Percentiles rank a stretch among this genome's conserved stretches.
Conservation (phyloP, 495 filamentous ascomycete genomes). For the Pseudomonodictys pantanalensis region DNA sequence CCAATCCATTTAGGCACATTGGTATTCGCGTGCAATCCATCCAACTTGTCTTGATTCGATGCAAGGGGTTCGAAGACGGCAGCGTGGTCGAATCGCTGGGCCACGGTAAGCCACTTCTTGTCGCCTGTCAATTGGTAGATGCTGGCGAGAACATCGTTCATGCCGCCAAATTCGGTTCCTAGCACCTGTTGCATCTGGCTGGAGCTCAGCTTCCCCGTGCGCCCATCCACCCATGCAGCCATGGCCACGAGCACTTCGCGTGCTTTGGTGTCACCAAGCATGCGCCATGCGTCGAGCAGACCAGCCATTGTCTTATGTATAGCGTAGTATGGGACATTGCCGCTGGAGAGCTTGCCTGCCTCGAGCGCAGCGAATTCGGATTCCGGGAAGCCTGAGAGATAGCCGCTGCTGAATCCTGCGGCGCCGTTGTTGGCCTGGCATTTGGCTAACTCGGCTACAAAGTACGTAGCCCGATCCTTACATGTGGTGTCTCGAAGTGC, state of each 20-base stretch:
- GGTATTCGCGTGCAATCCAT: slow-evolving; percentile 45
- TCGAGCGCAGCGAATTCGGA: slow-evolving; percentile 40
- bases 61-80: slow-evolving; percentile 41
- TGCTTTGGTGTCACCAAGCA: slow-evolving; percentile 37
- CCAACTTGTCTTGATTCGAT: slow-evolving; percentile 36
- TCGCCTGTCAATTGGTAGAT: slow-evolving; percentile 39
- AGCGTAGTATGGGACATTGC: slow-evolving; percentile 38
- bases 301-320: slow-evolving; percentile 39
- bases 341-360: slow-evolving; percentile 29
- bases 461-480: slow-evolving; percentile 37
- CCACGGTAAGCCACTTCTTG: slow-evolving; percentile 38
- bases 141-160: slow-evolving; percentile 43
- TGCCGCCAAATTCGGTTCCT: slow-evolving; percentile 44
- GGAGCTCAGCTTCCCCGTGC: slow-evolving; percentile 36
- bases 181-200: slow-evolving; percentile 43
- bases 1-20: slow-evolving; percentile 47
- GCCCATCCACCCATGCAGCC: slow-evolving; percentile 42
- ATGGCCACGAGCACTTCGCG: slow-evolving; percentile 35
- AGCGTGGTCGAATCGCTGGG: slow-evolving; percentile 43
- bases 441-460: slow-evolving; percentile 41
- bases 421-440: slow-evolving; percentile 43
- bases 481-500: slow-evolving; percentile 35
- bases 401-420: slow-evolving; percentile 32
- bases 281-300: slow-evolving; percentile 41
- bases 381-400: slow-evolving; percentile 43